A percentile compares a stretch with the other conserved stretches of the same genome.
Evolutionary conservation across 1,284 basidiomycete genomes (phyloP).

Genomic region (Heliocybe sulcata): DNA sequence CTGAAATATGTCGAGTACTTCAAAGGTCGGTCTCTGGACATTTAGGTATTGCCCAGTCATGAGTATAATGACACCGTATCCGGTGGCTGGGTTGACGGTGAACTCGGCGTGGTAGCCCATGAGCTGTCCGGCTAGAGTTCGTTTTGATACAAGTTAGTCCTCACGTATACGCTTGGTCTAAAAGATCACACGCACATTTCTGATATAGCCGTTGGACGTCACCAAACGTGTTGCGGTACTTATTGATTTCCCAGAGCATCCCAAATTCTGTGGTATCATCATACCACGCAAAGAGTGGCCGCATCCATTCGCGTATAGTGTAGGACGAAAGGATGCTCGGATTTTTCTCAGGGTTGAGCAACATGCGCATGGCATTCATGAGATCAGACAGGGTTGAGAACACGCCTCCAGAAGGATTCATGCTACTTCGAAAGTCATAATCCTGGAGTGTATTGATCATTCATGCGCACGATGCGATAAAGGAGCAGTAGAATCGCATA

Average conservation of each 20-base stretch:
- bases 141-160: neutral
- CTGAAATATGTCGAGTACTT: constrained; percentile 1
- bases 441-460: neutral
- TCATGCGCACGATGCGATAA: neutral
- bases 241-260: neutral
- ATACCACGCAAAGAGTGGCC: neutral
- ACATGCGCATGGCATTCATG: neutral
- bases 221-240: neutral
- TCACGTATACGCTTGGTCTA: neutral
- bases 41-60: neutral
- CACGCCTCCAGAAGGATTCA: neutral
- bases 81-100: neutral
- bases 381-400: neutral
- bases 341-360: neutral
- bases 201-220: neutral
- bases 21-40: neutral
- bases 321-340: neutral
- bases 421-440: neutral
- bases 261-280: neutral
- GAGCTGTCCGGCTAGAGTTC: neutral
- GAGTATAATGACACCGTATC: constrained; percentile 3
- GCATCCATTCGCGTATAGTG: neutral
- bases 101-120: neutral
- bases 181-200: neutral
- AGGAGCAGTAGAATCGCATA: neutral